Percentiles rank a stretch among this genome's conserved stretches.
Evolutionary conservation across 1,139 yeast species (phyloP).

Genomic region (Ogataea hybrid): DNA sequence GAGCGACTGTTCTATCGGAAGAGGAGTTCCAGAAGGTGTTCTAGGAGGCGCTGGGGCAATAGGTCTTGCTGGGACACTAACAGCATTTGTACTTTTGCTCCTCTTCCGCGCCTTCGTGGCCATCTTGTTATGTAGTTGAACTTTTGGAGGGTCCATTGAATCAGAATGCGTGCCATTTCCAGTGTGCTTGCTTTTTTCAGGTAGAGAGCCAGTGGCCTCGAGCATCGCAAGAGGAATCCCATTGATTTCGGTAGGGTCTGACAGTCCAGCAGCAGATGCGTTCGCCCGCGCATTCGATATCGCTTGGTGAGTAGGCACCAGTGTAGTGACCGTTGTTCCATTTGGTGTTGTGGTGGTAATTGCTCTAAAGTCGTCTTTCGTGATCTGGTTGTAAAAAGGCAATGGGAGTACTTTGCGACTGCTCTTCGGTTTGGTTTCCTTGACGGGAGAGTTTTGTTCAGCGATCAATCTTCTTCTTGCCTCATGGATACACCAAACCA

Average conservation of each 20-base stretch:
- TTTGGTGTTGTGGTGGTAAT: constrained; percentile 86
- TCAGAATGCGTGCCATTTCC: not conserved
- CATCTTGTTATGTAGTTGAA: constrained; percentile 7
- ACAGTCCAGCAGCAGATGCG: constrained; percentile 49
- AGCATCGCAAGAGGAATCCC: constrained; percentile 81
- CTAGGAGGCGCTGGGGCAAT: constrained; percentile 18
- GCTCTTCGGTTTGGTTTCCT: constrained; percentile 8
- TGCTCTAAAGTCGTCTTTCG: constrained; percentile 87
- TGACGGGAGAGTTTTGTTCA: constrained; percentile 19
- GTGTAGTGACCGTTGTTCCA: constrained; percentile 86
- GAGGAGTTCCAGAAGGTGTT: constrained; percentile 16
- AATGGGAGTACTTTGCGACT: constrained; percentile 56
- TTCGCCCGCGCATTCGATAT: constrained; percentile 53
- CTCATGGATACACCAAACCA: constrained; percentile 94
- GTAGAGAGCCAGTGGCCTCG: constrained; percentile 74
- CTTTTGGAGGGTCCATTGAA: constrained; percentile 4
- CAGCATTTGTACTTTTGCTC: not conserved
- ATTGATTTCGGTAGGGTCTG: constrained; percentile 64
- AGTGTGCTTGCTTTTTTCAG: constrained; percentile 2
- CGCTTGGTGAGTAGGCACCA: constrained; percentile 84
- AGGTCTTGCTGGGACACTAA: not conserved
- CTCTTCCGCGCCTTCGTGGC: constrained; percentile 8
- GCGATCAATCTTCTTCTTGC: constrained; percentile 73
- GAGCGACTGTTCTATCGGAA: constrained; percentile 20
- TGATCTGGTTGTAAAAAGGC: constrained; percentile 91